Percentiles rank a stretch among this genome's conserved stretches.
These are phyloP conservation scores for Candida arabinofermentans DNA, from an alignment of 805 yeast genomes.

Conservation along the genomic window DNA sequence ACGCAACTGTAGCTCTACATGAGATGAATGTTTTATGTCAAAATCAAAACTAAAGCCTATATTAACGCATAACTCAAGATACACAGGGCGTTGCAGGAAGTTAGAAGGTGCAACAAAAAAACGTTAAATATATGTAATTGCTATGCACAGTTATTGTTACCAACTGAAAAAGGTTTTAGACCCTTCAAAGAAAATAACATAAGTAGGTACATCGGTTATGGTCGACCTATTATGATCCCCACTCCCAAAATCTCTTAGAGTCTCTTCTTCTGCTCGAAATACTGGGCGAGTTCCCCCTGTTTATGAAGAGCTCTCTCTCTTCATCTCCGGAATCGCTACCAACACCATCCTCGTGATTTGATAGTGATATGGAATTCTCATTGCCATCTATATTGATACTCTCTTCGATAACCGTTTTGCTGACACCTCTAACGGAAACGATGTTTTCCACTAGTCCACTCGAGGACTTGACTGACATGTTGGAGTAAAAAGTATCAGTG, in stretches of 20 bases:
- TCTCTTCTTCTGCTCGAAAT: constrained; percentile 13
- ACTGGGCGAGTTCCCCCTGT: constrained; percentile 1
- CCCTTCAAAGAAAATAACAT: too few species aligned
- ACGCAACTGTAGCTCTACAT: too few species aligned
- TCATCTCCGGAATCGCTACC: constrained; percentile 6
- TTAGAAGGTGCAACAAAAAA: too few species aligned
- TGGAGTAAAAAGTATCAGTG: constrained; percentile 7
- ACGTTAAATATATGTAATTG: too few species aligned
- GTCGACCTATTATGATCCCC: constrained; percentile 5
- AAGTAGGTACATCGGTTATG: too few species aligned
- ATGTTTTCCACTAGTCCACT: constrained; percentile 78
- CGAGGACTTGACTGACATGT: constrained; percentile 27
- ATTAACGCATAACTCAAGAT: too few species aligned
- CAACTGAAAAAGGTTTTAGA: too few species aligned
- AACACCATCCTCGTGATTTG: not conserved
- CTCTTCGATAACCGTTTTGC: constrained; percentile 79
- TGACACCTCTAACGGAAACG: constrained; percentile 78
- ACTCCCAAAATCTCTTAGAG: constrained; percentile 24
- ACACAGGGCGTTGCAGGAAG: too few species aligned
- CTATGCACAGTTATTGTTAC: too few species aligned
- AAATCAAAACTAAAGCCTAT: too few species aligned
- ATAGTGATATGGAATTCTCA: constrained; percentile 4
- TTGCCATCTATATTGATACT: constrained; percentile 38
- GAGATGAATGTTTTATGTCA: too few species aligned
- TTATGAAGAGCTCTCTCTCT: constrained; percentile 6